These are phyloP conservation scores for Voacanga thouarsii DNA, from an alignment of 257 asterid genomes.

Conservation along the genomic window DNA sequence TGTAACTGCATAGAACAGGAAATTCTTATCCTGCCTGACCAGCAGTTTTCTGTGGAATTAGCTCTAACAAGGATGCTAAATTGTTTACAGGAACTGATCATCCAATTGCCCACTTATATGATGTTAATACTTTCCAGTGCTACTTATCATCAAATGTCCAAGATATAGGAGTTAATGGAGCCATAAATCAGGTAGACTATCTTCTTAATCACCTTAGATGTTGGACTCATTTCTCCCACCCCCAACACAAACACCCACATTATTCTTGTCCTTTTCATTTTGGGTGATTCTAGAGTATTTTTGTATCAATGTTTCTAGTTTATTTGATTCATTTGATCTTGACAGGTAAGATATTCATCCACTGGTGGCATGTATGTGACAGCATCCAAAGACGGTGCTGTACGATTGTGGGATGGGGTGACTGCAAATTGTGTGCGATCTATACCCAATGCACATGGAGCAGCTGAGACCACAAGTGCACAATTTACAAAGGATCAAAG, in stretches of 20 bases:
- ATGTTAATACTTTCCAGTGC: constrained; percentile 78
- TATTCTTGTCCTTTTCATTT: not conserved
- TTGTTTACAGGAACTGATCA: constrained; percentile 76
- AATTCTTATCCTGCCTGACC: not conserved
- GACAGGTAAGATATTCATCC: constrained; percentile 69
- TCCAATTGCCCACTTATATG: constrained; percentile 71
- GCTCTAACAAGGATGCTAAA: constrained; percentile 18
- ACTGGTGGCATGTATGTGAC: constrained; percentile 78
- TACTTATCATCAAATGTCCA: constrained; percentile 64
- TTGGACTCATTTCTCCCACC: not conserved
- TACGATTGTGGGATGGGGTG: constrained; percentile 82
- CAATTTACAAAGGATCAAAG: constrained; percentile 73
- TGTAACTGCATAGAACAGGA: not conserved
- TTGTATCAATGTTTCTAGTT: not conserved
- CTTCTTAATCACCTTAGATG: not conserved
- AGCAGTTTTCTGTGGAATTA: constrained; percentile 9
- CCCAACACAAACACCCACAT: not conserved
- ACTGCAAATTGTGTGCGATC: constrained; percentile 70
- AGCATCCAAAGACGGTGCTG: constrained; percentile 83
- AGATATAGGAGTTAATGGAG: constrained; percentile 58
- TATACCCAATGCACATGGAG: constrained; percentile 71
- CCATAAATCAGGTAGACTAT: constrained; percentile 67
- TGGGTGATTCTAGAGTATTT: not conserved
- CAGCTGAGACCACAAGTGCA: constrained; percentile 75
- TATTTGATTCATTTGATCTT: not conserved